phyloP scores from a whole-genome alignment of 163 green algal species.

The Chloromonas sp. region DNA sequence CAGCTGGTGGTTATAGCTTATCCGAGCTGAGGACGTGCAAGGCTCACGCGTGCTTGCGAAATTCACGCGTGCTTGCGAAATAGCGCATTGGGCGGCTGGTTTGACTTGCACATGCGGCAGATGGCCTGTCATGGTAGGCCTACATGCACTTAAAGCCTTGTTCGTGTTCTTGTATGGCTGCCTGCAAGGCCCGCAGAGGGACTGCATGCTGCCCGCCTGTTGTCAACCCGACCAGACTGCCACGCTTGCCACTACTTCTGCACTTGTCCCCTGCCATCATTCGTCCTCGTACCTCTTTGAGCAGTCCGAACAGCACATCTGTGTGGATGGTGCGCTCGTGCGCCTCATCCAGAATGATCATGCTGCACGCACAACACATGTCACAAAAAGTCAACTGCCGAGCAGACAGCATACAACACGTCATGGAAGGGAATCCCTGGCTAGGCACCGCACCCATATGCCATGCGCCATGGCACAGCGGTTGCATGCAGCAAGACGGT shows the following conservation, averaged over 20 bases:
- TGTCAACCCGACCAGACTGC: neutral
- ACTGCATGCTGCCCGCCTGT: neutral
- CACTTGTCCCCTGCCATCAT: neutral
- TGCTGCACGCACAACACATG: slow-evolving; percentile 19
- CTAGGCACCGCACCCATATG: neutral
- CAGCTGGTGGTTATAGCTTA: neutral
- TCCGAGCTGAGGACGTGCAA: neutral
- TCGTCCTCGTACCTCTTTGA: slow-evolving; percentile 68
- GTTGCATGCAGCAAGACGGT: too few species aligned
- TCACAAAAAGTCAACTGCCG: neutral
- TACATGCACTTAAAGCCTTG: too few species aligned
- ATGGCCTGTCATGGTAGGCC: neutral
- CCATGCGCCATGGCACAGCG: too few species aligned
- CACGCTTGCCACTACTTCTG: neutral
- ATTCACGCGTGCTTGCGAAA: neutral
- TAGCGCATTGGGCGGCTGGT: neutral
- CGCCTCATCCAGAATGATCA: slow-evolving; percentile 97
- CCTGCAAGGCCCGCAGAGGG: neutral
- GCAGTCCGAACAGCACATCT: slow-evolving; percentile 95
- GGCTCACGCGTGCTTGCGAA: neutral
- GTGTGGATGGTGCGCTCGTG: slow-evolving; percentile 99
- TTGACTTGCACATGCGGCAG: neutral
- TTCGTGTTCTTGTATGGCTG: neutral
- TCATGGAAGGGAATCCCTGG: neutral
- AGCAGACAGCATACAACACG: neutral